Evolutionary conservation across 305 asterid species (phyloP).

Genomic region (Nicotiana rustica): DNA sequence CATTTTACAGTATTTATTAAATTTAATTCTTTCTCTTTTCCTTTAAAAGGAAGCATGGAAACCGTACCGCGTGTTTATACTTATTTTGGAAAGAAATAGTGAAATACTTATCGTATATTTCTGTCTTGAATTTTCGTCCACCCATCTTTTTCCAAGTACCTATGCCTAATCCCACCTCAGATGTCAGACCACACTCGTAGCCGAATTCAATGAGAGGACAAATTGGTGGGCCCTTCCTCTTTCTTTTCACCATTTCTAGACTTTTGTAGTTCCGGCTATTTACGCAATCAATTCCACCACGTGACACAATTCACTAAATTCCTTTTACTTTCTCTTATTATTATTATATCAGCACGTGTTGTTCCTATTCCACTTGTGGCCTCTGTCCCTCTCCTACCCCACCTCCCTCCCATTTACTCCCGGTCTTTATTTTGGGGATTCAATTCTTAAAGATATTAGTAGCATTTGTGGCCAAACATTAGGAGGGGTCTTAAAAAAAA

Average conservation of each 20-base stretch:
- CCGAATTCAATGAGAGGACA: constrained; percentile 17
- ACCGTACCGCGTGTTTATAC: not conserved
- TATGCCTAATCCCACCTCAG: not conserved
- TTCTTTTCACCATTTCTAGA: not conserved
- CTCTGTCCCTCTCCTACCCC: not conserved
- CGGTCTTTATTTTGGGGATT: not conserved
- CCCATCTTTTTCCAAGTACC: not conserved
- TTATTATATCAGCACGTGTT: constrained; percentile 9
- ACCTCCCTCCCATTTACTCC: not conserved
- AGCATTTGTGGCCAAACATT: no score
- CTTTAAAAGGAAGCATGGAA: not conserved
- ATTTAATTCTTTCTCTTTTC: no score
- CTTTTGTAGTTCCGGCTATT: not conserved
- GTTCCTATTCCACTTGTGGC: constrained; percentile 22
- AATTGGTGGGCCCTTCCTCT: not conserved
- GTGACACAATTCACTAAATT: not conserved
- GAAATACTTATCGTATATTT: not conserved
- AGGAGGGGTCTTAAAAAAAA: no score
- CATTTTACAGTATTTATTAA: no score
- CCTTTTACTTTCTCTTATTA: not conserved
- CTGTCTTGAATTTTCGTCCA: not conserved
- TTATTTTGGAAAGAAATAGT: not conserved
- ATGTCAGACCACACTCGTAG: not conserved
- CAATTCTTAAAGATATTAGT: no score
- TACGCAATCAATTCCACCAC: constrained; percentile 11